A percentile compares a stretch with the other conserved stretches of the same genome.
These are phyloP conservation scores for Diophrys sp. DNA, from an alignment of 73 alveolate species.

Conservation along the genomic window DNA sequence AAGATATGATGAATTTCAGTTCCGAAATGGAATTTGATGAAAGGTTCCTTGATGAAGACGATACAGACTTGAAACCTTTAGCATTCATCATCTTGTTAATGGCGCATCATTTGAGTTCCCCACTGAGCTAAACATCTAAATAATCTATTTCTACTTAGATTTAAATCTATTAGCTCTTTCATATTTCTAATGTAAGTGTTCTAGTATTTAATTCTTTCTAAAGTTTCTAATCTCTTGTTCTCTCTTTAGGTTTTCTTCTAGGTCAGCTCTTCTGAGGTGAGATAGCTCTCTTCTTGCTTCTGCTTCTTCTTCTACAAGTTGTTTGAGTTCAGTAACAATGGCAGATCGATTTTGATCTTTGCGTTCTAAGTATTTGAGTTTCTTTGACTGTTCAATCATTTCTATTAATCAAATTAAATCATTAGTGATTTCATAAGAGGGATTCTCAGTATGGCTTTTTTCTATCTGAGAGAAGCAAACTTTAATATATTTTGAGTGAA, in stretches of 20 bases:
- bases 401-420: no score
- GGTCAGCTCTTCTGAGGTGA: neutral
- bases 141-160: neutral
- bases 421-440: no score
- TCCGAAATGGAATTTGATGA: no score
- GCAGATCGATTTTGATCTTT: neutral
- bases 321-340: neutral
- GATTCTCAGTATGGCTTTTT: no score
- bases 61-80: no score
- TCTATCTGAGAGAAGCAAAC: no score
- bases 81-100: no score
- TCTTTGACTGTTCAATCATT: no score
- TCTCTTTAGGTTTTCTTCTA: neutral
- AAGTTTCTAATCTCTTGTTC: slow-evolving; percentile 2
- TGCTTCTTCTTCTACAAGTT: neutral
- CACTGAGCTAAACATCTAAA: neutral
- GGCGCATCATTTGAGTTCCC: neutral
- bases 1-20: no score
- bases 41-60: no score
- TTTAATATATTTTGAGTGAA: no score
- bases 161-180: neutral
- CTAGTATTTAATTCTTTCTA: neutral
- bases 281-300: neutral
- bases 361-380: neutral
- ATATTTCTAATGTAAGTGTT: neutral